phyloP scores from a whole-genome alignment of 345 rosid species.

The Ceriops tagal region DNA sequence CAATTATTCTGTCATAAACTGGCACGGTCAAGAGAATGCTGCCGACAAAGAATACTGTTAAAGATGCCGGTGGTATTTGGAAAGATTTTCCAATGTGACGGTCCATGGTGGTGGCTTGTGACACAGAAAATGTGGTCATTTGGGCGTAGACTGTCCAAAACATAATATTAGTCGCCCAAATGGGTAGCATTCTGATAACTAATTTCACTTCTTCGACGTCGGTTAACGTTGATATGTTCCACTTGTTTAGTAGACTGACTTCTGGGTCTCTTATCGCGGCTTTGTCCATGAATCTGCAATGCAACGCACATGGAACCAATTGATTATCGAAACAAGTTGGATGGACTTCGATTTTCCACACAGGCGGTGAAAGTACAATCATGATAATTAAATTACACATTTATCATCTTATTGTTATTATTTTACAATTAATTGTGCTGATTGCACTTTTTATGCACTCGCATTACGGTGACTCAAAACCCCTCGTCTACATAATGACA shows the following conservation, averaged over 20 bases:
- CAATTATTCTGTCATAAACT: slow-evolving; percentile 60
- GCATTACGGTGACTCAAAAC: too few relatives aligned
- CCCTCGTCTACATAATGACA: too few relatives aligned
- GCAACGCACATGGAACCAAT: background rate
- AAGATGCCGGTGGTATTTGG: slow-evolving; percentile 69
- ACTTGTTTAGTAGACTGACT: slow-evolving; percentile 40
- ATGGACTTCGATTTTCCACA: slow-evolving; percentile 65
- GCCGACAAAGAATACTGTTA: slow-evolving; percentile 75
- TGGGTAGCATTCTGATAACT: slow-evolving; percentile 79
- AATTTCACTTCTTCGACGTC: slow-evolving; percentile 94
- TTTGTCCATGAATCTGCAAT: slow-evolving; percentile 71
- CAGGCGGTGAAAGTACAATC: slow-evolving; percentile 11
- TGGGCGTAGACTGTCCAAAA: slow-evolving; percentile 98
- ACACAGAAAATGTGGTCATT: slow-evolving; percentile 86
- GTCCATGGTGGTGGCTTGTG: slow-evolving; percentile 87
- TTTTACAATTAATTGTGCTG: too few relatives aligned
- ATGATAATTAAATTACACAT: too few relatives aligned
- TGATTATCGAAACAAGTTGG: too few relatives aligned
- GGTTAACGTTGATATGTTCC: slow-evolving; percentile 76
- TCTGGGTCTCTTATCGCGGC: slow-evolving; percentile 65
- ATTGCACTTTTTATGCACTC: too few relatives aligned
- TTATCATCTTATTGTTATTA: too few relatives aligned
- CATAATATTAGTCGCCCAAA: slow-evolving; percentile 84
- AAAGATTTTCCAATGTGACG: slow-evolving; percentile 75
- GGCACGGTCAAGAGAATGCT: slow-evolving; percentile 86